Base-by-base conservation (phyloP, 2,329 filamentous ascomycete species). In the Conoideocrella luteorostrata region DNA sequence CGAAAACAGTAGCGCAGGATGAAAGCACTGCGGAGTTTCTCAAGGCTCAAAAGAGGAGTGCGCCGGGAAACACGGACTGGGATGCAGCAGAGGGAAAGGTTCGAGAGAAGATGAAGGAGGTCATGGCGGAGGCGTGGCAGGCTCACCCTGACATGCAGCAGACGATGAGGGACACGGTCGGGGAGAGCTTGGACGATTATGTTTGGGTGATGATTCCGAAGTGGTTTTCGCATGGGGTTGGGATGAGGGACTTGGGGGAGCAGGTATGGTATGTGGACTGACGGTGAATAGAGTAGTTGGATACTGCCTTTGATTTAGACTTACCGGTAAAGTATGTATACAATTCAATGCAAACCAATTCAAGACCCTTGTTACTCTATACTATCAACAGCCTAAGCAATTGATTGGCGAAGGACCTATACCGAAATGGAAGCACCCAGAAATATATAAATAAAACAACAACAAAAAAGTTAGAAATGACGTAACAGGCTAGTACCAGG, bases 171-270 rank as follows among this genome's bases (percentile, higher is more conserved):
- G 43, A 52, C n/a, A 44, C 34, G 6, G 33, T 50, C 5, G 52
- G 50, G n/a, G 13, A 35, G 11, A 43, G 40, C n/a, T 1, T 52
- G 41, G 47, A 49, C 6, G 46, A 52, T 5, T 49, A 37, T 10
- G 37, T 46, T n/a, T 54, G 50, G 52, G 46, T 46, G 28, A 35
- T 48, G 21, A 44, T 50, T n/a, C 49, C 46, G 2, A 52, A 51
- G 32, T 3, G 32, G n/a, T 46, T 50, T n/a, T 50, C 49, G 20
- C 49, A 53, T 18, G 29, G 41, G 12, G 6, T 45, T 15, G 5
- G 24, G 4, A 22, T 52, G 28, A 21, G 30, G 30, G 45, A 44
- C 32, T 15, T 47, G 17, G 30, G 18, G 18, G 29, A 42, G 3
- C 47, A 52, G 36, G 7, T 50, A 23, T 50, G 50, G 49, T 30